Conservation (phyloP, 352 stramenopile species). For the Globisporangium mamillatum region DNA sequence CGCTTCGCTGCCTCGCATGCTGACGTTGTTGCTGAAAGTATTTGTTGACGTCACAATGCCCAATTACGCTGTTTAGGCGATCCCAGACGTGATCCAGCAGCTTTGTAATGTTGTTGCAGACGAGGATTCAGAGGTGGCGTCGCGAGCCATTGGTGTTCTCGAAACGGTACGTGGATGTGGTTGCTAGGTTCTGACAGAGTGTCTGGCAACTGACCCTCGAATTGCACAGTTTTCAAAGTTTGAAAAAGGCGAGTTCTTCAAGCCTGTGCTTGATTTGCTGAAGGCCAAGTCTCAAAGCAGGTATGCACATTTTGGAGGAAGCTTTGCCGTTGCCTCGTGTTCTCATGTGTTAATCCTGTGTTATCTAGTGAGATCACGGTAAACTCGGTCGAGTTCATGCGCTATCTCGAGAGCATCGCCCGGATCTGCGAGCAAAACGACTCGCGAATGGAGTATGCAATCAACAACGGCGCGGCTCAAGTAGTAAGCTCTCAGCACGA, state of each 20-base stretch:
- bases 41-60: not conserved
- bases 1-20: conserved; percentile 6
- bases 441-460: conserved; percentile 57
- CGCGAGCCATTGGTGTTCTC: conserved; percentile 58
- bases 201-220: not conserved
- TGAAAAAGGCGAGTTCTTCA: conserved; percentile 37
- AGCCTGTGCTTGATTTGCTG: conserved; percentile 48
- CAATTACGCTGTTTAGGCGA: conserved; percentile 27
- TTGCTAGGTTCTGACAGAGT: not conserved
- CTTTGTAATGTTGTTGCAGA: conserved; percentile 61
- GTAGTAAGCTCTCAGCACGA: conserved; percentile 22
- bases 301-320: conserved; percentile 17
- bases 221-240: conserved; percentile 41
- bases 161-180: conserved; percentile 36
- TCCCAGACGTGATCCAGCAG: conserved; percentile 46
- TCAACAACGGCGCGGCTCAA: conserved; percentile 39
- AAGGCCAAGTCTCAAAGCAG: conserved; percentile 42
- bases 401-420: conserved; percentile 72
- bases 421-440: conserved; percentile 58
- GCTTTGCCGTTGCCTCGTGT: not conserved
- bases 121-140: conserved; percentile 66
- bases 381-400: conserved; percentile 75
- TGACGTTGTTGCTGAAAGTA: not conserved
- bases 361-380: conserved; percentile 29
- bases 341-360: not conserved